These are phyloP conservation scores for Rubia yunnanensis DNA, from an alignment of 257 asterid genomes.

Conservation along the genomic window DNA sequence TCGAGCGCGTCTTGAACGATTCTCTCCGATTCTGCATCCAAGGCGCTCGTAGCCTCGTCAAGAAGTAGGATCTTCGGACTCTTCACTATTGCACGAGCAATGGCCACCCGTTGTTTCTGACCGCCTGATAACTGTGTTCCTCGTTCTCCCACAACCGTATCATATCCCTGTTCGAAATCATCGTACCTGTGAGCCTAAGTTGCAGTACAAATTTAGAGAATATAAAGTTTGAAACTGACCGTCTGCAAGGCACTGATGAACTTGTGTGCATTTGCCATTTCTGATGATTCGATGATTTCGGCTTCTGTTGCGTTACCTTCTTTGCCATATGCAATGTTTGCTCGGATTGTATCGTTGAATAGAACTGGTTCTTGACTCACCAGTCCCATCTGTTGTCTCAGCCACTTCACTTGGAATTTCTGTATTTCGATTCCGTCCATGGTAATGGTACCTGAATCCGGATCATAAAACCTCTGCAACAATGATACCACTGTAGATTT, in stretches of 20 bases:
- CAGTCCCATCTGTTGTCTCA: slow-evolving; percentile 87
- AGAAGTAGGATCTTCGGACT: slow-evolving; percentile 61
- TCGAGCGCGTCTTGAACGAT: slow-evolving; percentile 79
- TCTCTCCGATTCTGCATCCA: slow-evolving; percentile 81
- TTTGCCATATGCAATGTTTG: slow-evolving; percentile 77
- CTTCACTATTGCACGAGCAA: slow-evolving; percentile 75
- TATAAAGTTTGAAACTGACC: slow-evolving; percentile 5
- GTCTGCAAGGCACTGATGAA: slow-evolving; percentile 65
- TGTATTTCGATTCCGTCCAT: slow-evolving; percentile 74
- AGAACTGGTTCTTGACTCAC: slow-evolving; percentile 88
- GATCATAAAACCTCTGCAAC: slow-evolving; percentile 74
- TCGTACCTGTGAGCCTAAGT: neutral
- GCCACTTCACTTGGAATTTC: slow-evolving; percentile 70
- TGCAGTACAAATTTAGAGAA: too few relatives aligned
- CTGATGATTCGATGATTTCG: slow-evolving; percentile 65
- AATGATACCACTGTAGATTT: slow-evolving; percentile 74
- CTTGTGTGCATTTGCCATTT: slow-evolving; percentile 83
- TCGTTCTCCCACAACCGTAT: slow-evolving; percentile 72
- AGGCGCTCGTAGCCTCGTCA: slow-evolving; percentile 84
- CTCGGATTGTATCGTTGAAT: slow-evolving; percentile 71
- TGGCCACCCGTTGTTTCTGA: slow-evolving; percentile 86
- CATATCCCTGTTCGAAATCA: slow-evolving; percentile 45
- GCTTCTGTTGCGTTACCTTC: slow-evolving; percentile 75
- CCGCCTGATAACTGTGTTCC: slow-evolving; percentile 82
- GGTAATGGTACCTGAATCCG: slow-evolving; percentile 58